Percentiles rank a stretch among this genome's conserved stretches.
These are phyloP conservation scores for Pelargonium hybrid DNA, from an alignment of 441 rosid genomes.

Conservation along the genomic window DNA sequence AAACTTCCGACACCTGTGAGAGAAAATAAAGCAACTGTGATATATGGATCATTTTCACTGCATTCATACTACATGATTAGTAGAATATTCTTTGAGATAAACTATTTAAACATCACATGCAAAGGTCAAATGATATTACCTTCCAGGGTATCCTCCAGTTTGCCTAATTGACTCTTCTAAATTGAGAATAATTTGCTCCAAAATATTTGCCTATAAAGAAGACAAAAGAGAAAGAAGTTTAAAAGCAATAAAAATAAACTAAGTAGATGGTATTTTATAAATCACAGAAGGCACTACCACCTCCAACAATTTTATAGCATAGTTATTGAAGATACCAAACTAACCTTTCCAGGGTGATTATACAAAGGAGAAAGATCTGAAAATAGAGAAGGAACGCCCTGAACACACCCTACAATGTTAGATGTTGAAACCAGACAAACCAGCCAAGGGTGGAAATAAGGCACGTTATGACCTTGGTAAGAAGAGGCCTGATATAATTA, in stretches of 20 bases:
- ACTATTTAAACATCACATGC: background rate
- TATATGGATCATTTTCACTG: background rate
- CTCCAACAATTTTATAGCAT: background rate
- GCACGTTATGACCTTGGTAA: constrained; percentile 55
- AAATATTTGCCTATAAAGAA: constrained; percentile 62
- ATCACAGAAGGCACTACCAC: background rate
- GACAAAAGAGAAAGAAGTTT: constrained; percentile 10
- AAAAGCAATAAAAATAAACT: constrained; percentile 4
- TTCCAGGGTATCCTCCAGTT: constrained; percentile 60
- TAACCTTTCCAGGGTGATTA: constrained; percentile 76
- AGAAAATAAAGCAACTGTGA: background rate
- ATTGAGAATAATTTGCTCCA: constrained; percentile 77
- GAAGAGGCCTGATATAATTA: constrained; percentile 68
- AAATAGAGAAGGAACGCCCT: constrained; percentile 98
- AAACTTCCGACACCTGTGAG: background rate
- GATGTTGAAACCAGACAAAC: constrained; percentile 10
- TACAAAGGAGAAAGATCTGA: constrained; percentile 95
- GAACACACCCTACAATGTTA: constrained; percentile 15
- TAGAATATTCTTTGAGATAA: background rate
- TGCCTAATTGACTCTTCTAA: constrained; percentile 69
- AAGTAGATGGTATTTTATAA: background rate
- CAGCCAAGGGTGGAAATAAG: constrained; percentile 4
- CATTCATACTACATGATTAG: background rate
- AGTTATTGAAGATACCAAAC: constrained; percentile 15
- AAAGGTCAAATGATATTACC: constrained; percentile 36